Percentiles rank a stretch among this genome's conserved stretches.
Conservation (phyloP, 2,329 filamentous ascomycete genomes). For the Fusarium sp. region DNA sequence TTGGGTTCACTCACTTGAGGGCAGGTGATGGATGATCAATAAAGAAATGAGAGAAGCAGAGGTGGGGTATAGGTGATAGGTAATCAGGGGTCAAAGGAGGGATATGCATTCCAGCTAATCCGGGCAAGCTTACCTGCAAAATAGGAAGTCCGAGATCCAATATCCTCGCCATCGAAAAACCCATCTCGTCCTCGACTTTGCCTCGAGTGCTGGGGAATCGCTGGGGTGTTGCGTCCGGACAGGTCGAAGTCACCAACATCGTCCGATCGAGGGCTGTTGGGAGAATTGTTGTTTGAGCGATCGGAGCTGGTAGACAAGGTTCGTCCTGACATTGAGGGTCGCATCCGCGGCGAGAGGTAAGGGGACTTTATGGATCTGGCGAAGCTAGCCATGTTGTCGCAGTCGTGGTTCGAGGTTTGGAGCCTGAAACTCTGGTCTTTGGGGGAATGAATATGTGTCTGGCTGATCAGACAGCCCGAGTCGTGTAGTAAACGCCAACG, state of each 20-base stretch:
- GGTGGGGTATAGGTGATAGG: constrained; percentile 1
- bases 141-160: constrained; percentile 16
- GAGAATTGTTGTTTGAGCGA: constrained; percentile 42
- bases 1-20: constrained; percentile 27
- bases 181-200: constrained; percentile 28
- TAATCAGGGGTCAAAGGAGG: constrained; percentile 13
- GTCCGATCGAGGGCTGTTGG: constrained; percentile 46
- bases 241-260: constrained; percentile 46
- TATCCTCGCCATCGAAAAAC: constrained; percentile 28
- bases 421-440: constrained; percentile 18
- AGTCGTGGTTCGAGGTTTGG: constrained; percentile 25
- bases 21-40: constrained; percentile 26
- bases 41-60: neutral
- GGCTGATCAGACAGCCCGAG: constrained; percentile 34
- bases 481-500: constrained; percentile 39
- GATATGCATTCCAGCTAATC: constrained; percentile 28
- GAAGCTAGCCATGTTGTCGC: constrained; percentile 58
- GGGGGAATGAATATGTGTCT: constrained; percentile 19
- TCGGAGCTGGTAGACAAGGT: constrained; percentile 61
- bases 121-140: constrained; percentile 30
- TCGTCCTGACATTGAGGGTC: constrained; percentile 57
- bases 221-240: constrained; percentile 48
- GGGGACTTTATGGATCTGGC: constrained; percentile 62
- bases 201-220: constrained; percentile 20
- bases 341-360: constrained; percentile 56